These are phyloP conservation scores for Malassezia caprae DNA, from an alignment of 1,284 basidiomycete species.

Conservation along the genomic window DNA sequence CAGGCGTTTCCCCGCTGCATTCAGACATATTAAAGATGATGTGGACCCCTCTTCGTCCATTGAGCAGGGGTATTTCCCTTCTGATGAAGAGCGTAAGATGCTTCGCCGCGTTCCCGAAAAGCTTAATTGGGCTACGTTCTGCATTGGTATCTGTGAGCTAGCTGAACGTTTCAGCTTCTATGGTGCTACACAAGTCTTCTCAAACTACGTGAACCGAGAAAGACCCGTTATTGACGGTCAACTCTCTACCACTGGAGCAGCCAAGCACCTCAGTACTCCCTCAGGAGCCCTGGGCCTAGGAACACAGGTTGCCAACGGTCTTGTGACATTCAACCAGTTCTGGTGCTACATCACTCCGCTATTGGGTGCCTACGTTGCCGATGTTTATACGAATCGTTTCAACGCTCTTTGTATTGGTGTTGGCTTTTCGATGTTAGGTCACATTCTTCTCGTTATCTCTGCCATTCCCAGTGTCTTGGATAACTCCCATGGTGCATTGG, in stretches of 20 bases:
- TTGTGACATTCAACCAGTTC: conserved; percentile 45
- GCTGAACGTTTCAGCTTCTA: conserved; percentile 48
- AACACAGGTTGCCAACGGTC: conserved; percentile 39
- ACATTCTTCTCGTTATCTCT: conserved; percentile 64
- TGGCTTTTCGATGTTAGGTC: conserved; percentile 51
- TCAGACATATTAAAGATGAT: not conserved
- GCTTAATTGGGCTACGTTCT: conserved; percentile 37
- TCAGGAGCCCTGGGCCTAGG: conserved; percentile 40
- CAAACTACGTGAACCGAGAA: conserved; percentile 40
- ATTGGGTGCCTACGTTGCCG: conserved; percentile 49
- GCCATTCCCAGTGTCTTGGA: conserved; percentile 63
- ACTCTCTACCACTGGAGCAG: conserved; percentile 3
- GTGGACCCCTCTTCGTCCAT: not conserved
- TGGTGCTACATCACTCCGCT: conserved; percentile 42
- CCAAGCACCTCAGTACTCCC: not conserved
- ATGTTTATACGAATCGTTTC: conserved; percentile 51
- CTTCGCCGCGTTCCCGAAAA: conserved; percentile 41
- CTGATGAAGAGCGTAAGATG: conserved; percentile 35
- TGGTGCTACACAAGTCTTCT: conserved; percentile 38
- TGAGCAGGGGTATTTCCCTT: conserved; percentile 19
- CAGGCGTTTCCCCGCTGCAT: not conserved
- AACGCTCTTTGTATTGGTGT: conserved; percentile 51
- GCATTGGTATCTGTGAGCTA: conserved; percentile 44
- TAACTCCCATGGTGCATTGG: conserved; percentile 54
- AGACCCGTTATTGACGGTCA: conserved; percentile 27